phyloP scores from a whole-genome alignment of 2,329 filamentous ascomycete genomes.

The Trichoderma sp. region DNA sequence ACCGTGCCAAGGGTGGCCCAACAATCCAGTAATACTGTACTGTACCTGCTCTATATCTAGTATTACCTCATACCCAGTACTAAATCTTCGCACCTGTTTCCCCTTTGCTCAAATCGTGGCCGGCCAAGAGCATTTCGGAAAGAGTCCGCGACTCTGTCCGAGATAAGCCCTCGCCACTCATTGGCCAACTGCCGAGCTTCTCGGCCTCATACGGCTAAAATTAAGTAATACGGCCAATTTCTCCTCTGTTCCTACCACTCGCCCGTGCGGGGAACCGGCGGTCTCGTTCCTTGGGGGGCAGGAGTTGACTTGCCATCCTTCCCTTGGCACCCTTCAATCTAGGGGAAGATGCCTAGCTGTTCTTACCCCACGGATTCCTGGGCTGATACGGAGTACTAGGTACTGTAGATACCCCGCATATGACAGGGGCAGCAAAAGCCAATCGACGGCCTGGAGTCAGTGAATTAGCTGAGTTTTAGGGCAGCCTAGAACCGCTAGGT shows the following conservation, averaged over 20 bases:
- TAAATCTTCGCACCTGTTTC: not conserved
- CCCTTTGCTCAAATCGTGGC: not conserved
- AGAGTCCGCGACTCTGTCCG: not conserved
- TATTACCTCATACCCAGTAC: not conserved
- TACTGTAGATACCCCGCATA: slow-evolving; percentile 19
- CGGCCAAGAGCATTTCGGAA: not conserved
- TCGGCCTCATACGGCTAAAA: not conserved
- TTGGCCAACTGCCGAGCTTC: slow-evolving; percentile 4
- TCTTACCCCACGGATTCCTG: slow-evolving; percentile 1
- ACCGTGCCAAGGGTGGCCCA: too few relatives aligned
- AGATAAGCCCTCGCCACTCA: not conserved
- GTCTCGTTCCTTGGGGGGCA: not conserved
- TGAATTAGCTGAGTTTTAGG: not conserved
- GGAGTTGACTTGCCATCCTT: not conserved
- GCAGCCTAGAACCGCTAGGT: not conserved
- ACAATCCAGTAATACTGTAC: not conserved
- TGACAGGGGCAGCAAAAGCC: slow-evolving; percentile 3
- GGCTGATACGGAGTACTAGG: too few relatives aligned
- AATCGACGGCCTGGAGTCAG: not conserved
- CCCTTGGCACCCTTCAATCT: too few relatives aligned
- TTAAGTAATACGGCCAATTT: not conserved
- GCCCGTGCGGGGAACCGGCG: slow-evolving; percentile 2
- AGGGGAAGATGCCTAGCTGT: not conserved
- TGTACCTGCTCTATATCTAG: not conserved
- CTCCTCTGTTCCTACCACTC: not conserved